Percentiles rank a stretch among this genome's conserved stretches.
phyloP scores from a whole-genome alignment of 129 eudicot genomes.

The Saposhnikovia divaricata region DNA sequence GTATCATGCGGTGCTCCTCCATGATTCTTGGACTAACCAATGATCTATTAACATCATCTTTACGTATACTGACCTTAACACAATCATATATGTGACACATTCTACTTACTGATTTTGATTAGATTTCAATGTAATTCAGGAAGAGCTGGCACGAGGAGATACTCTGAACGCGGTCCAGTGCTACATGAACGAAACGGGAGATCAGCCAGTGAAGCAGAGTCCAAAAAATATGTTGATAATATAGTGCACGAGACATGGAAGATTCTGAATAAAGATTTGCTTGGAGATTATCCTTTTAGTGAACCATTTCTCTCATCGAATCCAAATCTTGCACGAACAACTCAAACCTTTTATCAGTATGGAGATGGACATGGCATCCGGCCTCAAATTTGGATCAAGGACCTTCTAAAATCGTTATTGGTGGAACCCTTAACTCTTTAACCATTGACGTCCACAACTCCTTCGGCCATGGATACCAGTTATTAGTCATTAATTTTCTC shows the following conservation, averaged over 20 bases:
- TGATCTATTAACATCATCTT: constrained; percentile 29
- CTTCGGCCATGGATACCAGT: no score
- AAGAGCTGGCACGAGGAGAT: constrained; percentile 41
- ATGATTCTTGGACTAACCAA: constrained; percentile 19
- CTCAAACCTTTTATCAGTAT: constrained; percentile 14
- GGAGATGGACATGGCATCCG: constrained; percentile 34
- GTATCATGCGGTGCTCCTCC: constrained; percentile 3
- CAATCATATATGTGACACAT: not conserved
- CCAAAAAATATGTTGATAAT: not conserved
- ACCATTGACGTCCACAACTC: no score
- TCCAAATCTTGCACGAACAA: constrained; percentile 1
- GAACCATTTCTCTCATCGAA: not conserved
- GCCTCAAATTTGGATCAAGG: constrained; percentile 20
- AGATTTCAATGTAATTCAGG: not conserved
- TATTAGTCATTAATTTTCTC: no score
- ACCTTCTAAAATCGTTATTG: not conserved
- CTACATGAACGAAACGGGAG: constrained; percentile 13
- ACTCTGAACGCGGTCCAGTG: constrained; percentile 11
- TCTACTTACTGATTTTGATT: not conserved
- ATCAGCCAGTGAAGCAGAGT: constrained; percentile 18
- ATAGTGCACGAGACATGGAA: constrained; percentile 3
- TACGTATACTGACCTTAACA: not conserved
- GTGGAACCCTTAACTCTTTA: constrained; percentile 18
- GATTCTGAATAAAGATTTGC: constrained; percentile 25
- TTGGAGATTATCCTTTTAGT: constrained; percentile 8